Conservation (phyloP, 2,329 filamentous ascomycete species). For the Stromatinia cepivora region DNA sequence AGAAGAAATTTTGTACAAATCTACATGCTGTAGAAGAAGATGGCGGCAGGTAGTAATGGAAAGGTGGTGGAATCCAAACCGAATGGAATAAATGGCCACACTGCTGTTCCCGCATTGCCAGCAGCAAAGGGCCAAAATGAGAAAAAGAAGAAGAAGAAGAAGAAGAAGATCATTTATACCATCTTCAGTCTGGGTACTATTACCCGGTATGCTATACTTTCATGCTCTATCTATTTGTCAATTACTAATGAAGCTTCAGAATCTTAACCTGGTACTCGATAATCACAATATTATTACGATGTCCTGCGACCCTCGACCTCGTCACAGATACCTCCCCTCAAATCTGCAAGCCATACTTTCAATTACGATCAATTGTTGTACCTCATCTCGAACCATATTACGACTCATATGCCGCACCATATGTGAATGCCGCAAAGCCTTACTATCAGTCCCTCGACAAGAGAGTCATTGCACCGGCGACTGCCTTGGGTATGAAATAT, state of each 20-base stretch:
- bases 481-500: constrained; percentile 67
- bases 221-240: neutral
- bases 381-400: constrained; percentile 87
- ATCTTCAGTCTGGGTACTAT: constrained; percentile 53
- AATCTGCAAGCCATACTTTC: constrained; percentile 82
- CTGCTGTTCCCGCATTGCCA: constrained; percentile 41
- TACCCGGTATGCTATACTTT: constrained; percentile 51
- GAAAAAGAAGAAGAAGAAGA: neutral
- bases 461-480: constrained; percentile 67
- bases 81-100: constrained; percentile 45
- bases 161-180: neutral
- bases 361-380: constrained; percentile 59
- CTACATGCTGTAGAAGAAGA: constrained; percentile 39
- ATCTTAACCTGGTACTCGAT: constrained; percentile 84
- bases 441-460: constrained; percentile 68
- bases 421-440: constrained; percentile 73
- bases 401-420: constrained; percentile 76
- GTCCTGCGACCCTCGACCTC: constrained; percentile 67
- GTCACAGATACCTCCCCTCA: constrained; percentile 69
- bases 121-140: constrained; percentile 30
- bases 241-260: constrained; percentile 48
- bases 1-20: constrained; percentile 3
- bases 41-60: constrained; percentile 45
- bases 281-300: constrained; percentile 77
- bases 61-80: constrained; percentile 38